A percentile compares a stretch with the other conserved stretches of the same genome.
These are phyloP conservation scores for Dalechampia spathulata DNA, from an alignment of 441 rosid species.

Conservation along the genomic window DNA sequence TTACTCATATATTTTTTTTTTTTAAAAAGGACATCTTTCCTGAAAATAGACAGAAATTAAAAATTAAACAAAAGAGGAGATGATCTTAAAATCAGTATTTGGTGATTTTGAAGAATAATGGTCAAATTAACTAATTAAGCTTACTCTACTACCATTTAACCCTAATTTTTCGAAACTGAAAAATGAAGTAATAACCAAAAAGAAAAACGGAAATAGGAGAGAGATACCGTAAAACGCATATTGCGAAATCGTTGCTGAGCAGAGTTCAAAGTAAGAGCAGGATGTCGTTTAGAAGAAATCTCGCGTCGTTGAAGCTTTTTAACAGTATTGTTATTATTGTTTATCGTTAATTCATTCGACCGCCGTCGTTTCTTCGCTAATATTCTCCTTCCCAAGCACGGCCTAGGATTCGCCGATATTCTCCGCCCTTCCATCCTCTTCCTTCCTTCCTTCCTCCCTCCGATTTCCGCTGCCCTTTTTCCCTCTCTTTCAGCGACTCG, in stretches of 20 bases:
- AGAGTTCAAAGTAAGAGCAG: constrained; percentile 53
- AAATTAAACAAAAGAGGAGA: no score
- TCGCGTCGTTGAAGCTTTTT: constrained; percentile 78
- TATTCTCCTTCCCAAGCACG: constrained; percentile 52
- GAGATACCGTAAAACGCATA: constrained; percentile 54
- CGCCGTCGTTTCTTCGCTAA: constrained; percentile 54
- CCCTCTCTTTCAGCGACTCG: not conserved
- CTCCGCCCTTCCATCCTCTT: constrained; percentile 61
- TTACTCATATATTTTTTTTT: no score
- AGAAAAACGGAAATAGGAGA: not conserved
- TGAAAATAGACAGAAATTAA: not conserved
- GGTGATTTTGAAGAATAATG: no score
- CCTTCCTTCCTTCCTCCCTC: not conserved
- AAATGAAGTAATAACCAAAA: not conserved
- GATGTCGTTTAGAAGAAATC: constrained; percentile 58
- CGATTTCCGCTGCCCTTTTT: not conserved
- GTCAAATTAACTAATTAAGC: no score
- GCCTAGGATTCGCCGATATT: constrained; percentile 61
- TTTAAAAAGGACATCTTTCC: no score
- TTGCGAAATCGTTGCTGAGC: constrained; percentile 75
- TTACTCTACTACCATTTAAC: no score
- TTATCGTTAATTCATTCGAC: constrained; percentile 41
- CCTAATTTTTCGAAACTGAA: not conserved
- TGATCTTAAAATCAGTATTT: no score
- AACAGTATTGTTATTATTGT: constrained; percentile 56